Base-by-base conservation (phyloP, 345 rosid species). In the Salix dunnii region DNA sequence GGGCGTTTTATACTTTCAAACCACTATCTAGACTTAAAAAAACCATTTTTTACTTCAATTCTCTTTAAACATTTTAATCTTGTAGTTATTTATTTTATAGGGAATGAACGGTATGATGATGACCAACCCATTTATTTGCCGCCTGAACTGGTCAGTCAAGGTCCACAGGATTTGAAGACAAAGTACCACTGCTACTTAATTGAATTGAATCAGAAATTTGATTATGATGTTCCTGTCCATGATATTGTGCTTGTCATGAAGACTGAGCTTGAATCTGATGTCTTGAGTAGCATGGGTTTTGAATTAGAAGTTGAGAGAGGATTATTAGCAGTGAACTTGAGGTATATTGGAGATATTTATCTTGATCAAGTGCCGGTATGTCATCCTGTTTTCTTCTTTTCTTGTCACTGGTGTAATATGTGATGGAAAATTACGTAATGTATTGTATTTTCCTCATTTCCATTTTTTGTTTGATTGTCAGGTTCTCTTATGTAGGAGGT, bases 41-140 rank as follows among this genome's bases (percentile, higher is more conserved):
- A 51, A 62, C 6, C 18, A 18, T n/a, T 12, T 70, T 12, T 55
- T 25, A 69, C 35, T n/a, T 42, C 31, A 58, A 23, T 69, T 49
- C 11, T 43, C 65, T 58, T 43, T 42, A 7, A 6, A 38, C 21
- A 30, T 10, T 74, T 74, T 80, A 42, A 17, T 51, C 68, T 7
- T 71, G 14, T 27, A 4, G 40, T 58, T 67, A 28, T 71, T 48
- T 43, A 28, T 20, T 8, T 63, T 70, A 42, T 84, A 91, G 99
- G 79, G 40, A 86, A 75, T 66, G 81, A 79, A 33, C 64, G 63
- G 1, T 87, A 87, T 77, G 53, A 77, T 75, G 84, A 86, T 42
- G 91, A 91, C 62, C 96, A 91, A 43, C 97, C 94, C 9, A 46
- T 81, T 33, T 96, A 88, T 82, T 86, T 90, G 53, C 99, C 98